Percentiles rank a stretch among this genome's conserved stretches.
Evolutionary conservation across 2,329 filamentous ascomycete species (phyloP).

Genomic region (Byssothecium circinans): DNA sequence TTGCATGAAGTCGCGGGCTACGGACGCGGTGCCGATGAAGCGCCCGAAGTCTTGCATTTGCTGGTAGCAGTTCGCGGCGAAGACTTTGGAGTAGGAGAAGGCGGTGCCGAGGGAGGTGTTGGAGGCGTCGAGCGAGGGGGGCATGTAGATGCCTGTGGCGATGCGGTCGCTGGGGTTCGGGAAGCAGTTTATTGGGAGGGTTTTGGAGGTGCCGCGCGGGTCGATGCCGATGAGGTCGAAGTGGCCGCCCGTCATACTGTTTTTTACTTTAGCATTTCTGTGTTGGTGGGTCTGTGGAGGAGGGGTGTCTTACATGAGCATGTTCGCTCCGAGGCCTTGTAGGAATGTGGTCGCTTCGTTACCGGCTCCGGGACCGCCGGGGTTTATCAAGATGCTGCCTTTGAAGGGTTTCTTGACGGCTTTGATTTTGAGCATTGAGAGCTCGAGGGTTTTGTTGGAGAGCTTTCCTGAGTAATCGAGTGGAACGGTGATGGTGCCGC

Average conservation of each 20-base stretch:
- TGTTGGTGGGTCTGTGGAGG: no score
- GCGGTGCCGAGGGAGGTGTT: no score
- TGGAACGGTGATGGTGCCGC: conserved; percentile 16
- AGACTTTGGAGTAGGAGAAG: conserved; percentile 1
- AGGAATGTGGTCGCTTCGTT: no score
- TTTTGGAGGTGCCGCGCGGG: conserved; percentile 26
- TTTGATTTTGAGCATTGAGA: conserved; percentile 4
- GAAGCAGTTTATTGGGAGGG: background rate
- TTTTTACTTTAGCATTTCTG: no score
- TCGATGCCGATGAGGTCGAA: conserved; percentile 31
- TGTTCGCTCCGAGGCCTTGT: background rate
- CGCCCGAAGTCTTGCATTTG: conserved; percentile 4
- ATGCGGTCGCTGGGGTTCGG: background rate
- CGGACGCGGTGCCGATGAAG: conserved; percentile 24
- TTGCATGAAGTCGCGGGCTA: conserved; percentile 33
- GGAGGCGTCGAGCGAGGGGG: background rate
- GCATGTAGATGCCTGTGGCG: background rate
- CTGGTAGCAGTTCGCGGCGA: conserved; percentile 13
- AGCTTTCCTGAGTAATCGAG: conserved; percentile 16
- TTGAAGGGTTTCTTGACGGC: conserved; percentile 6
- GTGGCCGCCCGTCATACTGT: background rate
- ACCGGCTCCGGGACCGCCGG: conserved; percentile 3
- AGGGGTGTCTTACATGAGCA: background rate
- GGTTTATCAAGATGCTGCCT: conserved; percentile 15
- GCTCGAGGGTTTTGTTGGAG: conserved; percentile 14